Conservation (phyloP, 2,329 filamentous ascomycete species). For the Fonsecaea multimorphosa region DNA sequence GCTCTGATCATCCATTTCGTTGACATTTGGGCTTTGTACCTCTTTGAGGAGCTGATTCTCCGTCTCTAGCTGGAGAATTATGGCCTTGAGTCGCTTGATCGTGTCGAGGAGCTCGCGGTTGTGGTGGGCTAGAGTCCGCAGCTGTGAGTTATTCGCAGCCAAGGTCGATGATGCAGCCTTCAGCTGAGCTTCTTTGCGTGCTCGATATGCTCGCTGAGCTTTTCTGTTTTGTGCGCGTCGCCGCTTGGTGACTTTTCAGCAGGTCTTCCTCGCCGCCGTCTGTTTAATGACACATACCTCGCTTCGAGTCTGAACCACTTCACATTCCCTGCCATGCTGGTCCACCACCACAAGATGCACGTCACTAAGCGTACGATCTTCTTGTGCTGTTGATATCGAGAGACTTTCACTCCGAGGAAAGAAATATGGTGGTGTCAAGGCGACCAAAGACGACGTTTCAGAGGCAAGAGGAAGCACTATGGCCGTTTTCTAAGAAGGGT, state of each 20-base stretch:
- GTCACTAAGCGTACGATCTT: not conserved
- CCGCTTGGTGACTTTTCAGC: constrained; percentile 14
- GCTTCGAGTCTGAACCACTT: constrained; percentile 14
- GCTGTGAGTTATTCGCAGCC: constrained; percentile 7
- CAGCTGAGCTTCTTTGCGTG: constrained; percentile 35
- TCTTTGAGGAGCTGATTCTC: constrained; percentile 17
- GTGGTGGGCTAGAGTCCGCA: not conserved
- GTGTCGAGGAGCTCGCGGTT: constrained; percentile 10
- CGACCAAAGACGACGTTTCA: not conserved
- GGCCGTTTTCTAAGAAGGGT: not conserved
- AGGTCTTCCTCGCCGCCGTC: not conserved
- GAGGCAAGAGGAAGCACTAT: not conserved
- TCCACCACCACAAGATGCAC: not conserved
- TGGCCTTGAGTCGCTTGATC: constrained; percentile 10
- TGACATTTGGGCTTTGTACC: not conserved
- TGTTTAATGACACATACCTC: not conserved
- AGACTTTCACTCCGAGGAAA: not conserved
- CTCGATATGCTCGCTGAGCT: constrained; percentile 36
- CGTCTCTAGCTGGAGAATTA: constrained; percentile 2
- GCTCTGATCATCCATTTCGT: not conserved
- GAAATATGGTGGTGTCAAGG: not conserved
- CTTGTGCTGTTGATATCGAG: not conserved
- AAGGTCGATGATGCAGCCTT: constrained; percentile 17
- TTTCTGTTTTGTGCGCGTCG: constrained; percentile 29
- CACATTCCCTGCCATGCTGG: constrained; percentile 8